phyloP scores from a whole-genome alignment of 1,139 yeast species.

The Taphrina communis region DNA sequence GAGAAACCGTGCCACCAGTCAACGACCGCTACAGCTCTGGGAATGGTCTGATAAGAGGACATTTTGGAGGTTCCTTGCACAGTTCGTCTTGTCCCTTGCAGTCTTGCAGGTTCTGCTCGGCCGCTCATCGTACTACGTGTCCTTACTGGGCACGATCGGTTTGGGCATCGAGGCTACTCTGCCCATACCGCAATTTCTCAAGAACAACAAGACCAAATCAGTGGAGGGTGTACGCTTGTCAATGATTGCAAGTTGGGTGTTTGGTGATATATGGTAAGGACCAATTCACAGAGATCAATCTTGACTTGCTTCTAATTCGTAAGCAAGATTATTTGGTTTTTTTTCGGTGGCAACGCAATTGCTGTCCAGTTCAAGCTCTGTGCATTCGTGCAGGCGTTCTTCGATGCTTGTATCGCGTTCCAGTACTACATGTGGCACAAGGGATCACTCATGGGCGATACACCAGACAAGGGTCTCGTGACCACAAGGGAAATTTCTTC shows the following conservation, averaged over 20 bases:
- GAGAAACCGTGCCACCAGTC: conserved; percentile 57
- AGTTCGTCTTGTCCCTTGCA: conserved; percentile 57
- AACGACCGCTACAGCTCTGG: conserved; percentile 81
- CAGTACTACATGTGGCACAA: conserved; percentile 57
- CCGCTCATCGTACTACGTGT: conserved; percentile 56
- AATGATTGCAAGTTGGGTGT: conserved; percentile 78
- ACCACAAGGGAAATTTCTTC: neutral
- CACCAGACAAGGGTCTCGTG: neutral
- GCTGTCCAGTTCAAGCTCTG: conserved; percentile 74
- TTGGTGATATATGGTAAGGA: conserved; percentile 80
- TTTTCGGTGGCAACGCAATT: conserved; percentile 66
- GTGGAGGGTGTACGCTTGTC: conserved; percentile 79
- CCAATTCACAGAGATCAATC: neutral
- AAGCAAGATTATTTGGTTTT: conserved; percentile 58
- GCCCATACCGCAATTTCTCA: conserved; percentile 84
- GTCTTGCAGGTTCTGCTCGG: conserved; percentile 59
- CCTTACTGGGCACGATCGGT: conserved; percentile 70
- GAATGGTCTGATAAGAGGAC: conserved; percentile 46
- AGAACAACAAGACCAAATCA: conserved; percentile 68
- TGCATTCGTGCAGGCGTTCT: conserved; percentile 77
- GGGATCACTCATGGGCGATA: conserved; percentile 3
- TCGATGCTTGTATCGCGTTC: conserved; percentile 75
- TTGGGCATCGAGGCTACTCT: conserved; percentile 75
- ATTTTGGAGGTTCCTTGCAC: conserved; percentile 55
- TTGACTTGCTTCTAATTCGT: neutral